Evolutionary conservation across 371 early-diverging fungal species (phyloP).

Genomic region (Rhizopus sp.): DNA sequence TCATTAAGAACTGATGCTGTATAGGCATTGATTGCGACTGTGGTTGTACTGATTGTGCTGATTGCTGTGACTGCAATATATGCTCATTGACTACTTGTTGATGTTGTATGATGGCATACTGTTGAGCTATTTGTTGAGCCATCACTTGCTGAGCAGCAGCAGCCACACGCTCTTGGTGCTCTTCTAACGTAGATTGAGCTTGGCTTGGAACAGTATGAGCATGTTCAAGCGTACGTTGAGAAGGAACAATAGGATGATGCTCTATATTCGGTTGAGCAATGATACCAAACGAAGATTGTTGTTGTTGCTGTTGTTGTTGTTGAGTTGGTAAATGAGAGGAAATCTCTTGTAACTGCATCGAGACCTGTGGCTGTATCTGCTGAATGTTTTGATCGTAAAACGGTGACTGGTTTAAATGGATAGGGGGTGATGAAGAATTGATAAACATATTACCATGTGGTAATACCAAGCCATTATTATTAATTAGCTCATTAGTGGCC

Average conservation of each 20-base stretch:
- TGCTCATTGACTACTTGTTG: not conserved
- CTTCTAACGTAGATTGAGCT: constrained; percentile 8
- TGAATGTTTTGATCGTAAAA: not conserved
- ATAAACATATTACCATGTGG: not conserved
- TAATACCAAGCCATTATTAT: not conserved
- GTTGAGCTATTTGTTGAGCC: constrained; percentile 33
- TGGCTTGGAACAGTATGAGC: constrained; percentile 2
- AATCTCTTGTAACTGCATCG: not conserved
- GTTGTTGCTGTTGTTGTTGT: constrained; percentile 1
- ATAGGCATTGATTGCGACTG: not conserved
- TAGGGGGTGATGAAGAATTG: not conserved
- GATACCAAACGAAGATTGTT: constrained; percentile 12
- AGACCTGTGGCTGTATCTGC: constrained; percentile 6
- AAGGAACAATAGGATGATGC: constrained; percentile 28
- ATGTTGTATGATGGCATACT: constrained; percentile 19
- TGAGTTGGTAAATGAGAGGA: constrained; percentile 6
- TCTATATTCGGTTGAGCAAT: constrained; percentile 14
- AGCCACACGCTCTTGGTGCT: constrained; percentile 20
- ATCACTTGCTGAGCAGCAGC: constrained; percentile 28
- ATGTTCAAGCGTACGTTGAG: constrained; percentile 14
- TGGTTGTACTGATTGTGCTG: constrained; percentile 2
- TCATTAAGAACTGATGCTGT: constrained; percentile 8
- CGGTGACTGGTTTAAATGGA: not conserved
- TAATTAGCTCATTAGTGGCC: not conserved
- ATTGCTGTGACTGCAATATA: constrained; percentile 3